These are phyloP conservation scores for Heliocybe sulcata DNA, from an alignment of 1,284 basidiomycete species.

Conservation along the genomic window DNA sequence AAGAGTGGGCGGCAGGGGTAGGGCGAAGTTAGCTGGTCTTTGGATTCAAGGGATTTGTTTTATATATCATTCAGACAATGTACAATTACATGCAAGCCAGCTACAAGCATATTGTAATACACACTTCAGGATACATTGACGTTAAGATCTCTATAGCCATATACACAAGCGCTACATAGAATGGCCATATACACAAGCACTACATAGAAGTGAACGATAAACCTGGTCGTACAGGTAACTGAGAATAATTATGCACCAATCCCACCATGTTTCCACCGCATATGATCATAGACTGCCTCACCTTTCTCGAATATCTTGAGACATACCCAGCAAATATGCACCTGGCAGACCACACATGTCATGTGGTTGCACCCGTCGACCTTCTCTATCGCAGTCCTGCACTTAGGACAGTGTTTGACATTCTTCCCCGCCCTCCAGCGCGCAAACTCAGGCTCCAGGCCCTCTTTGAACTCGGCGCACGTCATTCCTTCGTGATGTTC, in stretches of 20 bases:
- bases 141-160: too few relatives aligned
- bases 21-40: too few relatives aligned
- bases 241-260: conserved; percentile 20
- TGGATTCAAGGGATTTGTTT: too few relatives aligned
- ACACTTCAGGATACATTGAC: not conserved
- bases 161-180: too few relatives aligned
- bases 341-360: conserved; percentile 59
- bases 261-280: conserved; percentile 42
- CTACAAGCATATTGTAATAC: not conserved
- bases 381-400: conserved; percentile 60
- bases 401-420: conserved; percentile 66
- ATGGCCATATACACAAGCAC: too few relatives aligned
- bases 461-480: conserved; percentile 46
- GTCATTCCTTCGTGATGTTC: conserved; percentile 60
- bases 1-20: not conserved
- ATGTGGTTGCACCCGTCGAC: conserved; percentile 73
- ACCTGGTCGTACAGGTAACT: too few relatives aligned
- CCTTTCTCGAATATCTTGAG: conserved; percentile 54
- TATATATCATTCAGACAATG: not conserved
- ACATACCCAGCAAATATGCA: conserved; percentile 75
- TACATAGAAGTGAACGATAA: too few relatives aligned
- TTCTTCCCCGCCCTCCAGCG: conserved; percentile 51
- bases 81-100: not conserved
- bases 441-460: conserved; percentile 44
- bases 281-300: conserved; percentile 52